phyloP scores from a whole-genome alignment of 768 basidiomycete species.

The Podaxis mareebaensis region DNA sequence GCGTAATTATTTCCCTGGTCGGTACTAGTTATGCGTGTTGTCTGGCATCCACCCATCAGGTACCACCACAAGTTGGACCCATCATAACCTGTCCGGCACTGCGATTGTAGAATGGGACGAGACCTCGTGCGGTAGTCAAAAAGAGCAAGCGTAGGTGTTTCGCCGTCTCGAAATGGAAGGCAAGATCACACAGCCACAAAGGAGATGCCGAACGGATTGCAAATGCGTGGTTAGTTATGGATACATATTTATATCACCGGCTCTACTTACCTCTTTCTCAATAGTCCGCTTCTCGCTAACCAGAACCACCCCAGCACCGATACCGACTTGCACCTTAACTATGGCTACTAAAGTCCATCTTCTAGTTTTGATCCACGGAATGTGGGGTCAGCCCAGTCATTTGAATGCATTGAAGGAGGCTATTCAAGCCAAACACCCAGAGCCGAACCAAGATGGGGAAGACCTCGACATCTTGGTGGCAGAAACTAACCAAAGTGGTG shows the following conservation, averaged over 20 bases:
- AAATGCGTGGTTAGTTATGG: constrained; percentile 1
- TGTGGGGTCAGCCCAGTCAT: constrained; percentile 81
- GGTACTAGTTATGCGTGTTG: neutral
- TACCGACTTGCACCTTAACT: neutral
- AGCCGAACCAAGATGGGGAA: constrained; percentile 34
- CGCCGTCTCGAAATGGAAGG: neutral
- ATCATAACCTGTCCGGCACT: neutral
- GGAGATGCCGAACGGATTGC: constrained; percentile 4
- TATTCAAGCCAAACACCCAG: constrained; percentile 43
- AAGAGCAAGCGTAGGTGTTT: neutral
- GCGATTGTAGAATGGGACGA: neutral
- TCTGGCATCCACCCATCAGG: neutral
- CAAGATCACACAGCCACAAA: neutral
- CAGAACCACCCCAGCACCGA: neutral
- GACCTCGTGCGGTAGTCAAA: neutral
- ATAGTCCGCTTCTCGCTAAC: neutral
- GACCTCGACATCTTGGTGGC: constrained; percentile 64
- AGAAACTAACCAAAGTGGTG: constrained; percentile 62
- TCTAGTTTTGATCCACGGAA: constrained; percentile 61
- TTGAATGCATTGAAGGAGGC: constrained; percentile 59
- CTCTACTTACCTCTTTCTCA: neutral
- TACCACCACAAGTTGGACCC: neutral
- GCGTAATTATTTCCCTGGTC: neutral
- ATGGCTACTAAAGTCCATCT: constrained; percentile 40
- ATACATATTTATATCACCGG: neutral